Conservation (phyloP, 2,329 filamentous ascomycete species). For the Exophiala sp. region DNA sequence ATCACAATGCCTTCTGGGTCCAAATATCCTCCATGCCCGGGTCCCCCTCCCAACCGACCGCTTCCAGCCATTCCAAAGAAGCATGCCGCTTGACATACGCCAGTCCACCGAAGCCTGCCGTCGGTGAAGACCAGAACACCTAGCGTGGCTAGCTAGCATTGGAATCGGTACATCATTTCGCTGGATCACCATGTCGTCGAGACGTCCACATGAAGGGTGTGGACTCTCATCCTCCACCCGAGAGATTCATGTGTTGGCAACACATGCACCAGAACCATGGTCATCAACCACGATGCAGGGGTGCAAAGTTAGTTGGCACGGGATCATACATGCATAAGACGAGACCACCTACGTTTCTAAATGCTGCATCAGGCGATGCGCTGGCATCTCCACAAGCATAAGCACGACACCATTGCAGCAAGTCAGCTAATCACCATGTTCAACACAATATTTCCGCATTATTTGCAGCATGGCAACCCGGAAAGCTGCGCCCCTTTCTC, state of each 20-base stretch:
- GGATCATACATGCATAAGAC: conserved; percentile 7
- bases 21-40: conserved; percentile 32
- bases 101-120: background rate
- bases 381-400: conserved; percentile 17
- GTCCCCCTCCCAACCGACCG: conserved; percentile 32
- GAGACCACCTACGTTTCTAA: background rate
- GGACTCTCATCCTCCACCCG: conserved; percentile 1
- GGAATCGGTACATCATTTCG: background rate
- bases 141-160: background rate
- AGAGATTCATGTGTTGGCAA: conserved; percentile 3
- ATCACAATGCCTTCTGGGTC: conserved; percentile 30
- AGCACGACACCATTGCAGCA: conserved; percentile 23
- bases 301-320: conserved; percentile 12
- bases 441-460: conserved; percentile 1
- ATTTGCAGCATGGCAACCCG: background rate
- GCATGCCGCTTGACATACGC: background rate
- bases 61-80: conserved; percentile 31
- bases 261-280: background rate
- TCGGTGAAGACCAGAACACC: background rate
- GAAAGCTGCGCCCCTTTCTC: background rate
- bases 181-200: background rate
- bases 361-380: conserved; percentile 15
- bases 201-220: conserved; percentile 13
- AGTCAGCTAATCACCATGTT: conserved; percentile 1
- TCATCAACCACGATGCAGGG: background rate